These are phyloP conservation scores for Didymella exigua DNA, from an alignment of 2,329 filamentous ascomycete genomes.

Conservation along the genomic window DNA sequence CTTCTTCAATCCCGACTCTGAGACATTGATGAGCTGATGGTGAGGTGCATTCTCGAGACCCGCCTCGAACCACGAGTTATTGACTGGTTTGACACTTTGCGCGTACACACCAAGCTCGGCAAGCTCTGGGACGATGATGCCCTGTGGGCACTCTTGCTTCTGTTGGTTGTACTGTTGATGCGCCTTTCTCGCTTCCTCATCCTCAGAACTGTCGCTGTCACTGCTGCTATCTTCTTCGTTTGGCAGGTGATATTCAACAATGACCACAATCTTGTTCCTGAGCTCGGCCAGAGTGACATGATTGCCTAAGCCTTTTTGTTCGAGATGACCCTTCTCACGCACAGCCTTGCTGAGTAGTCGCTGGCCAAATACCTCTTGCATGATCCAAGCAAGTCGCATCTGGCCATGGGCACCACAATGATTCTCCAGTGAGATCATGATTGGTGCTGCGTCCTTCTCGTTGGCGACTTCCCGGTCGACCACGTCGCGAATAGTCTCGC, in stretches of 20 bases:
- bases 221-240: constrained; percentile 55
- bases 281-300: constrained; percentile 66
- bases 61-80: constrained; percentile 69
- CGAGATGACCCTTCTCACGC: constrained; percentile 61
- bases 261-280: constrained; percentile 67
- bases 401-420: constrained; percentile 68
- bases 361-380: constrained; percentile 67
- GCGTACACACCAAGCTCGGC: constrained; percentile 71
- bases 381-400: constrained; percentile 66
- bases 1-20: constrained; percentile 63
- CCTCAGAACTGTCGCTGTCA: constrained; percentile 39
- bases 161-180: constrained; percentile 60
- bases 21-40: constrained; percentile 72
- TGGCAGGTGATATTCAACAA: constrained; percentile 69
- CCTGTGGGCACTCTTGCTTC: constrained; percentile 55
- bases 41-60: constrained; percentile 59
- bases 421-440: constrained; percentile 71
- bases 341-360: constrained; percentile 64
- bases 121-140: constrained; percentile 67
- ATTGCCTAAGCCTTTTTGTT: constrained; percentile 58
- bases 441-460: constrained; percentile 59
- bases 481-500: constrained; percentile 68
- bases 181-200: constrained; percentile 56
- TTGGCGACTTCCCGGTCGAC: constrained; percentile 63
- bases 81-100: constrained; percentile 69